These are phyloP conservation scores for Oldenlandia corymbosa DNA, from an alignment of 257 asterid species.

Conservation along the genomic window DNA sequence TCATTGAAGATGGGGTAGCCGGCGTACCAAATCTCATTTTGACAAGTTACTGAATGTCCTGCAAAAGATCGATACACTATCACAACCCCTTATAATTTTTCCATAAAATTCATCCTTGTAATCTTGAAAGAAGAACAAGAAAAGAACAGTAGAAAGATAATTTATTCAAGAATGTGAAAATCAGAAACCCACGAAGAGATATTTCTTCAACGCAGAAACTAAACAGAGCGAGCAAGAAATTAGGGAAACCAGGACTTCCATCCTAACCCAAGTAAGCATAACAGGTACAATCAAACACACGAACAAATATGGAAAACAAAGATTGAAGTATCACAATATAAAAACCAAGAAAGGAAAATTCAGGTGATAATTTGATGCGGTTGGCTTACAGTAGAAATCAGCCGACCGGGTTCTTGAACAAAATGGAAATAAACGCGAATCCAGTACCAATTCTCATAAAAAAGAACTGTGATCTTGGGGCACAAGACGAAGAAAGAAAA, in stretches of 20 bases:
- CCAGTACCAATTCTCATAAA: background rate
- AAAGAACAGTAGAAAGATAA: background rate
- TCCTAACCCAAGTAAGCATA: background rate
- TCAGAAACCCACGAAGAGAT: background rate
- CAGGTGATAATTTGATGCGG: background rate
- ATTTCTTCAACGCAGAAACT: background rate
- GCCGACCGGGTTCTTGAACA: conserved; percentile 11
- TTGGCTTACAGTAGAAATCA: conserved; percentile 10
- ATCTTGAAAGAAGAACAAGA: background rate
- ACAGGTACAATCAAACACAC: background rate
- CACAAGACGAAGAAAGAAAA: no score
- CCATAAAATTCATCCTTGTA: background rate
- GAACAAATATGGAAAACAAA: background rate
- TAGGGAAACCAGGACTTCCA: no score
- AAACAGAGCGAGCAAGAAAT: background rate
- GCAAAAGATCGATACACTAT: conserved; percentile 9
- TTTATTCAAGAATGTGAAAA: background rate
- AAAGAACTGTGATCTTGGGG: background rate
- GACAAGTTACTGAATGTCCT: conserved; percentile 18
- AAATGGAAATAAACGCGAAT: conserved; percentile 3
- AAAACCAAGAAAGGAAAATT: background rate
- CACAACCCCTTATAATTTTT: background rate
- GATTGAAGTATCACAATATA: background rate
- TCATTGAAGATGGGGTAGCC: conserved; percentile 63
- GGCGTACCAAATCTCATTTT: conserved; percentile 59